Evolutionary conservation across 2,329 filamentous ascomycete genomes (phyloP).

Genomic region (Bipolaris zeicola): DNA sequence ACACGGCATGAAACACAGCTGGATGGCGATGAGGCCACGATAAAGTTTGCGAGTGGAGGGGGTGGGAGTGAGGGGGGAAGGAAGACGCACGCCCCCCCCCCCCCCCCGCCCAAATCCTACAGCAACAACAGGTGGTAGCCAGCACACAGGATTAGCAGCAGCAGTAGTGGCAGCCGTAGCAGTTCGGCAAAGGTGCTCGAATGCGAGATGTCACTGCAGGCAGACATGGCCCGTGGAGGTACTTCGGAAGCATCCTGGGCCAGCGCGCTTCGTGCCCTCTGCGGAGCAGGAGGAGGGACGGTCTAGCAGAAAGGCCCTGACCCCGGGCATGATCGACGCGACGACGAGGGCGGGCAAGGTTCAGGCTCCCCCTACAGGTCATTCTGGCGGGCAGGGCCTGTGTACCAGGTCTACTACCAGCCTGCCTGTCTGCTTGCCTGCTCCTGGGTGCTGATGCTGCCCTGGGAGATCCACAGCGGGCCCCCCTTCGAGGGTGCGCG

Average conservation of each 20-base stretch:
- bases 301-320: constrained; percentile 1
- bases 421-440: not conserved
- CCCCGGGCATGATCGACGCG: constrained; percentile 19
- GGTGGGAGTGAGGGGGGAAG: not conserved
- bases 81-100: not conserved
- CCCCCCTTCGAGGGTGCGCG: constrained; percentile 6
- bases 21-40: constrained; percentile 13
- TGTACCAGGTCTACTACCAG: too few relatives aligned
- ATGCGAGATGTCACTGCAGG: constrained; percentile 4
- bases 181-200: constrained; percentile 10
- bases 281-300: constrained; percentile 1
- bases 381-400: not conserved
- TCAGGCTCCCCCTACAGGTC: not conserved
- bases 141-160: not conserved
- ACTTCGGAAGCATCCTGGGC: constrained; percentile 10
- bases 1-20: constrained; percentile 22
- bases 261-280: constrained; percentile 3
- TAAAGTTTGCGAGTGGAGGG: constrained; percentile 17
- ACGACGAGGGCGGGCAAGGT: constrained; percentile 2
- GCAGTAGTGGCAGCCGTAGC: not conserved
- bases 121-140: not conserved
- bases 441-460: not conserved
- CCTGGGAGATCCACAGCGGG: constrained; percentile 8
- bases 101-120: not conserved
- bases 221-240: constrained; percentile 13